Percentiles rank a stretch among this genome's conserved stretches.
Evolutionary conservation across 345 rosid species (phyloP).

Genomic region (Microthlaspi erraticum): DNA sequence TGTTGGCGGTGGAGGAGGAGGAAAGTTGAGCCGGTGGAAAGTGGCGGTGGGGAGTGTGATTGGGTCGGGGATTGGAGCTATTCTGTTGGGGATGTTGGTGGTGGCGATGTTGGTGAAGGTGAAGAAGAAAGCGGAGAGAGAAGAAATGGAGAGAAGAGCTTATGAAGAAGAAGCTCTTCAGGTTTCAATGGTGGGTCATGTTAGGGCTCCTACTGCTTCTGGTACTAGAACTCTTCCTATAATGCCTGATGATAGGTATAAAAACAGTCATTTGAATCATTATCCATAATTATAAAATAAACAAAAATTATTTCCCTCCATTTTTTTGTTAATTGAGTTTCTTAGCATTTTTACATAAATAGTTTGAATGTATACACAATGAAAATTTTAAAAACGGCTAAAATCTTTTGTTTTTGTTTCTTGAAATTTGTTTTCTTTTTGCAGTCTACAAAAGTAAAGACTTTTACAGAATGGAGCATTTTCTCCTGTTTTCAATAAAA

Average conservation of each 20-base stretch:
- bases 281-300: background rate
- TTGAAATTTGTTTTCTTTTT: conserved; percentile 3
- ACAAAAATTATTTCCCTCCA: too few relatives aligned
- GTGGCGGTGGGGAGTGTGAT: conserved; percentile 48
- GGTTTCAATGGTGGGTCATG: conserved; percentile 50
- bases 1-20: conserved; percentile 25
- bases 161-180: conserved; percentile 49
- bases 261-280: conserved; percentile 27
- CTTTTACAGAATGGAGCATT: conserved; percentile 10
- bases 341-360: conserved; percentile 14
- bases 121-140: conserved; percentile 48
- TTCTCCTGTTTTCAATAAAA: background rate
- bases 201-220: conserved; percentile 44
- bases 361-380: background rate
- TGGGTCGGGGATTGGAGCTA: conserved; percentile 42
- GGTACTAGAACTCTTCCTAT: conserved; percentile 42
- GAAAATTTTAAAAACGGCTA: conserved; percentile 4
- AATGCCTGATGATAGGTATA: conserved; percentile 39
- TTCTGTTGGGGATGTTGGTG: conserved; percentile 40
- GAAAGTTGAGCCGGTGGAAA: conserved; percentile 47
- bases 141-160: conserved; percentile 50
- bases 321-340: conserved; percentile 11
- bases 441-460: conserved; percentile 22
- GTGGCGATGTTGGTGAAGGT: conserved; percentile 47
- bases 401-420: background rate